These are phyloP conservation scores for Trichoderma arundinaceum DNA, from an alignment of 2,329 filamentous ascomycete genomes.

Conservation along the genomic window DNA sequence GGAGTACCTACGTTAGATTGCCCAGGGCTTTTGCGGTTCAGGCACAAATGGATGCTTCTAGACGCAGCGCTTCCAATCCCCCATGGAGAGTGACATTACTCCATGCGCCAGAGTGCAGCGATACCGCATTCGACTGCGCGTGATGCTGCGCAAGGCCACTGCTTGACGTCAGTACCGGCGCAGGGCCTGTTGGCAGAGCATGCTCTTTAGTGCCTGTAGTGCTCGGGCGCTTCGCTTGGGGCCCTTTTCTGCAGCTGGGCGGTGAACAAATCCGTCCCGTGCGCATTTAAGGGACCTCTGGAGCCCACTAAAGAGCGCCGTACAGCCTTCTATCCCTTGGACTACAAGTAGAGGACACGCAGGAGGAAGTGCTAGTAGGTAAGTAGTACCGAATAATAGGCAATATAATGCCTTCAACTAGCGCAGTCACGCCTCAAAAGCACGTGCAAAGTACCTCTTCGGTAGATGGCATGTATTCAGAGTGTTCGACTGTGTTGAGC, in stretches of 20 bases:
- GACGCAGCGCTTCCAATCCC: background rate
- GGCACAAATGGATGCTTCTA: conserved; percentile 7
- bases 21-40: background rate
- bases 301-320: too few species aligned
- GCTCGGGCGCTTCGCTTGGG: background rate
- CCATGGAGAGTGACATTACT: too few species aligned
- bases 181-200: background rate
- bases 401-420: background rate
- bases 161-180: conserved; percentile 7
- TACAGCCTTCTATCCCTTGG: too few species aligned
- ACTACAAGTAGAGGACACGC: too few species aligned
- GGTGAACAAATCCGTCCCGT: conserved; percentile 5
- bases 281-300: conserved; percentile 1
- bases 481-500: accelerated
- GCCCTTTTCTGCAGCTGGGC: conserved; percentile 5
- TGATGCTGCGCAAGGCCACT: too few species aligned
- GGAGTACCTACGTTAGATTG: too few species aligned
- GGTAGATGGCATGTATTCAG: background rate
- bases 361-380: too few species aligned
- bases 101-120: too few species aligned
- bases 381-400: too few species aligned
- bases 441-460: conserved; percentile 24
- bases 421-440: conserved; percentile 20
- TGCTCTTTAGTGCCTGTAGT: too few species aligned
- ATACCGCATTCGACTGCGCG: too few species aligned